Conservation (phyloP, 768 basidiomycete genomes). For the Rubroboletus pulcherrimus region DNA sequence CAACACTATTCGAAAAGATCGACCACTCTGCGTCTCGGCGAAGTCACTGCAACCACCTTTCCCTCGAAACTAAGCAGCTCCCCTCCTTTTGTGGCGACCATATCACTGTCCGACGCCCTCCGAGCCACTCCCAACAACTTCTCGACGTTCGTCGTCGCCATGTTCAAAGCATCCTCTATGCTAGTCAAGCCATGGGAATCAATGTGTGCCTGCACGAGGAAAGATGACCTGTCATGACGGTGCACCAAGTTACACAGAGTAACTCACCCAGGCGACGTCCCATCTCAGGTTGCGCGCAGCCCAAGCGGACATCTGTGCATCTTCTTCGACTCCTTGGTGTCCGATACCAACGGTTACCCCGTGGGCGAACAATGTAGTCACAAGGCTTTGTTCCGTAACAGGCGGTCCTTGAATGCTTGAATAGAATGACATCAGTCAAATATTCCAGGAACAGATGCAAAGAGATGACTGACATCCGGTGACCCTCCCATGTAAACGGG, state of each 20-base stretch:
- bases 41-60: slow-evolving; percentile 43
- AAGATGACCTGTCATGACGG: not conserved
- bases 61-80: slow-evolving; percentile 41
- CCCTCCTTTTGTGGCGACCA: slow-evolving; percentile 41
- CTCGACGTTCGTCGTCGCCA: slow-evolving; percentile 43
- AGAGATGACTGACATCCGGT: slow-evolving; percentile 49
- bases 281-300: slow-evolving; percentile 85
- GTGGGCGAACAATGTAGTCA: slow-evolving; percentile 54
- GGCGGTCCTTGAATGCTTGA: slow-evolving; percentile 67
- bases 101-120: slow-evolving; percentile 26
- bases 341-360: slow-evolving; percentile 67
- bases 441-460: not conserved
- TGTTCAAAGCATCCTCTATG: slow-evolving; percentile 35
- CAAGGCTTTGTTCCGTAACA: slow-evolving; percentile 58
- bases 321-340: slow-evolving; percentile 40
- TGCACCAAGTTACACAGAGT: slow-evolving; percentile 17
- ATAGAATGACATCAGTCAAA: not conserved
- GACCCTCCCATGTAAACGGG: slow-evolving; percentile 62
- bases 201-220: slow-evolving; percentile 27
- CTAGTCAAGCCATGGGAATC: slow-evolving; percentile 40
- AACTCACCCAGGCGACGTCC: slow-evolving; percentile 93
- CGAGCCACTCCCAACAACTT: slow-evolving; percentile 36
- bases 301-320: slow-evolving; percentile 68
- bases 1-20: slow-evolving; percentile 33
- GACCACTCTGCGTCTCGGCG: slow-evolving; percentile 29